These are phyloP conservation scores for Leucocoprinus leucothites DNA, from an alignment of 768 basidiomycete species.

Conservation along the genomic window DNA sequence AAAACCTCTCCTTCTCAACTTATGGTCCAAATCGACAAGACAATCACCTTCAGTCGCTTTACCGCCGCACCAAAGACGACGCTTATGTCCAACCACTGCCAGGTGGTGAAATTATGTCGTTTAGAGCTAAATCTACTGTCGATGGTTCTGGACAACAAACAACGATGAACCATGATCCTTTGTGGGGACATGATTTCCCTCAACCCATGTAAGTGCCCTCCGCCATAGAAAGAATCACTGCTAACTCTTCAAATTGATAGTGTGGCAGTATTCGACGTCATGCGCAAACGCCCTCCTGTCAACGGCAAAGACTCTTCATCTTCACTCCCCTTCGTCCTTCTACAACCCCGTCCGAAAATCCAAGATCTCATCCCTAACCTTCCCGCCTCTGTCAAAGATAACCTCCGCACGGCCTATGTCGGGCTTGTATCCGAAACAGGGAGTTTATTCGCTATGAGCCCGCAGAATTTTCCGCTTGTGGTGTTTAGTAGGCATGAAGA, in stretches of 20 bases:
- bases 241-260: conserved; percentile 31
- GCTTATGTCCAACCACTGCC: conserved; percentile 79
- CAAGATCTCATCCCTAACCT: conserved; percentile 69
- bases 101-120: conserved; percentile 75
- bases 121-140: conserved; percentile 41
- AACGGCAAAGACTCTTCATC: background rate
- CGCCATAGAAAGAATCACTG: background rate
- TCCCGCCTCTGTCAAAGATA: conserved; percentile 35
- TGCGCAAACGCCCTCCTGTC: conserved; percentile 25
- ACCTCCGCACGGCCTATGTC: conserved; percentile 72
- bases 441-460: conserved; percentile 85
- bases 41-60: conserved; percentile 64
- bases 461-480: conserved; percentile 77
- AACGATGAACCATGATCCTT: conserved; percentile 31
- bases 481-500: conserved; percentile 48
- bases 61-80: conserved; percentile 75
- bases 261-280: conserved; percentile 81
- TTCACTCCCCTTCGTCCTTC: conserved; percentile 68
- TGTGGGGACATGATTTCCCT: conserved; percentile 61
- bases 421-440: conserved; percentile 70
- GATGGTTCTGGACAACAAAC: conserved; percentile 15
- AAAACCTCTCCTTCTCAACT: conserved; percentile 85
- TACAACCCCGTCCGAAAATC: conserved; percentile 80
- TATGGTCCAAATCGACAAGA: conserved; percentile 94
- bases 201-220: conserved; percentile 59